Evolutionary conservation across 2,329 filamentous ascomycete genomes (phyloP).

Genomic region (Ceratocystis harringtonii): DNA sequence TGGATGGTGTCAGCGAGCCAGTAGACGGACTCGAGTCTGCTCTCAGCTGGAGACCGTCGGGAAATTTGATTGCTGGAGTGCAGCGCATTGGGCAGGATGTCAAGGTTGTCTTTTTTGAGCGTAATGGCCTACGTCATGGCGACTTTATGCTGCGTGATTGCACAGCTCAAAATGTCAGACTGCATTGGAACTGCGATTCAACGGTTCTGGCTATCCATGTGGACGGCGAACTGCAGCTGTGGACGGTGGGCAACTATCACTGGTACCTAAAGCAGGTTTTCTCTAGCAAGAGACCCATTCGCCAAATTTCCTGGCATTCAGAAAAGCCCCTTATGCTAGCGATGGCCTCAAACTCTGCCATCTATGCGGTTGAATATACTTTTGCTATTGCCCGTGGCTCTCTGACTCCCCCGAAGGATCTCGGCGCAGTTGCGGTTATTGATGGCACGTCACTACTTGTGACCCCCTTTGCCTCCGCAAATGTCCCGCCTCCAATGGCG

Average conservation of each 20-base stretch:
- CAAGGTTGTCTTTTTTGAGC: conserved; percentile 87
- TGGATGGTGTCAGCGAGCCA: conserved; percentile 89
- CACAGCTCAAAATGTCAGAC: conserved; percentile 36
- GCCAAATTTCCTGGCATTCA: conserved; percentile 58
- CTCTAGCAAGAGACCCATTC: conserved; percentile 26
- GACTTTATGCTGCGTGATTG: conserved; percentile 67
- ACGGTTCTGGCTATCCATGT: conserved; percentile 74
- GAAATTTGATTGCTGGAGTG: conserved; percentile 79
- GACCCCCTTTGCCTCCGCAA: conserved; percentile 70
- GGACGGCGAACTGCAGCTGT: conserved; percentile 65
- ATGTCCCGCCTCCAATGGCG: conserved; percentile 86
- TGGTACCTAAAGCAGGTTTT: conserved; percentile 96
- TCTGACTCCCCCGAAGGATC: conserved; percentile 54
- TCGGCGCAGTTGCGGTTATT: conserved; percentile 66
- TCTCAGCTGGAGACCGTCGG: conserved; percentile 80
- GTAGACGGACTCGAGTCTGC: conserved; percentile 80
- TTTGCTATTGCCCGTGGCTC: conserved; percentile 56
- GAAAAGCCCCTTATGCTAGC: conserved; percentile 63
- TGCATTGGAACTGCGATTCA: conserved; percentile 87
- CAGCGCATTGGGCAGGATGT: conserved; percentile 50
- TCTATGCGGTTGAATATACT: conserved; percentile 39
- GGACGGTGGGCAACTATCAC: conserved; percentile 95
- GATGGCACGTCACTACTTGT: conserved; percentile 69
- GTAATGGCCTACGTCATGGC: conserved; percentile 93
- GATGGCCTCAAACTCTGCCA: conserved; percentile 28